Percentiles rank a stretch among this genome's conserved stretches.
phyloP scores from a whole-genome alignment of 176 grass and related monocot species.

The Musa troglodytarum region DNA sequence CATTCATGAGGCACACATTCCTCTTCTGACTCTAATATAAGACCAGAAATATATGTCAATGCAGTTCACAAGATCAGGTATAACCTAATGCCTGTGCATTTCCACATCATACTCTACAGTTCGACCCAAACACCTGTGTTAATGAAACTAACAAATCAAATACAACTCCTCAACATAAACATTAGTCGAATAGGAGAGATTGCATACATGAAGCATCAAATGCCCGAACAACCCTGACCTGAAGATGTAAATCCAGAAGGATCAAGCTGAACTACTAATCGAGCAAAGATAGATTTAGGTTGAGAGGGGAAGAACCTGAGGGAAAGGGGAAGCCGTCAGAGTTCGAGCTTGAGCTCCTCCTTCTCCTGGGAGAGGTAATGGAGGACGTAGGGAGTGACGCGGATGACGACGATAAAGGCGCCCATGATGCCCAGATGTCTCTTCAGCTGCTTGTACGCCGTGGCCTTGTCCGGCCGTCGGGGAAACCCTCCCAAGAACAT shows the following conservation, averaged over 20 bases:
- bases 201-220: too few relatives aligned
- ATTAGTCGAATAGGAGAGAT: too few relatives aligned
- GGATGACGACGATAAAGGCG: constrained; percentile 42
- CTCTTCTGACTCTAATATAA: background rate
- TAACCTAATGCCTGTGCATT: too few relatives aligned
- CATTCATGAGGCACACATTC: background rate
- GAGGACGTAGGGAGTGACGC: constrained; percentile 61
- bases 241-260: too few relatives aligned
- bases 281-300: background rate
- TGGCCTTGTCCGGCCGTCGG: constrained; percentile 56
- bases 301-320: background rate
- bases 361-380: constrained; percentile 42
- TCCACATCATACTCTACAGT: too few relatives aligned
- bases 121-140: too few relatives aligned
- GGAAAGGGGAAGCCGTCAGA: constrained; percentile 14
- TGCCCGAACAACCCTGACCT: too few relatives aligned
- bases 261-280: background rate
- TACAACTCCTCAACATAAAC: too few relatives aligned
- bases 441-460: constrained; percentile 56
- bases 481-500: constrained; percentile 6
- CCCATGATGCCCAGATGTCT: constrained; percentile 36
- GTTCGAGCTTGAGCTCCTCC: constrained; percentile 47
- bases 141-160: too few relatives aligned
- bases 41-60: background rate
- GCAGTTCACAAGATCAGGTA: too few relatives aligned